These are phyloP conservation scores for Afroboletus lepidellus DNA, from an alignment of 1,284 basidiomycete species.

Conservation along the genomic window DNA sequence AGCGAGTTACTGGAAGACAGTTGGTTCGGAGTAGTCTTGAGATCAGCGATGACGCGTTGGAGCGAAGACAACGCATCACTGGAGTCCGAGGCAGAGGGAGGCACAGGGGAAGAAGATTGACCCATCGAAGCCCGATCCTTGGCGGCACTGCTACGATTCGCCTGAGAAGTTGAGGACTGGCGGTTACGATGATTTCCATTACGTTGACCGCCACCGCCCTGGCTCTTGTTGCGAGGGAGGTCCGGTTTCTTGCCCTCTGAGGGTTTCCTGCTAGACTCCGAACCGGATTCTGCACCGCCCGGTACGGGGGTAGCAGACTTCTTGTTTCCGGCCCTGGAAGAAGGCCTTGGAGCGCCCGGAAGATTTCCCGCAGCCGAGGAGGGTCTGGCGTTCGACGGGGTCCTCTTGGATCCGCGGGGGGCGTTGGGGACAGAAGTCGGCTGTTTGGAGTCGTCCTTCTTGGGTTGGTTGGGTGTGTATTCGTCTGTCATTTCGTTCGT, in stretches of 20 bases:
- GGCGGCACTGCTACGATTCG: slow-evolving; percentile 42
- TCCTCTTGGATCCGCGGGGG: slow-evolving; percentile 56
- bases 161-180: slow-evolving; percentile 54
- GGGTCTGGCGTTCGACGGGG: slow-evolving; percentile 51
- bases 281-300: slow-evolving; percentile 58
- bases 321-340: slow-evolving; percentile 64
- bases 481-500: slow-evolving; percentile 87
- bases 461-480: slow-evolving; percentile 55
- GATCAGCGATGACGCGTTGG: slow-evolving; percentile 79
- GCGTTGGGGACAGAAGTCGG: slow-evolving; percentile 39
- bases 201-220: slow-evolving; percentile 45
- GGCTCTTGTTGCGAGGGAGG: slow-evolving; percentile 52
- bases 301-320: slow-evolving; percentile 41
- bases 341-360: slow-evolving; percentile 51
- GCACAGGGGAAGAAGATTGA: slow-evolving; percentile 47
- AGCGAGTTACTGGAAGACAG: slow-evolving; percentile 38
- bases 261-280: slow-evolving; percentile 61
- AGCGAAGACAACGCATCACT: slow-evolving; percentile 77
- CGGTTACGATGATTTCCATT: slow-evolving; percentile 52
- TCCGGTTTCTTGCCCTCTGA: slow-evolving; percentile 57
- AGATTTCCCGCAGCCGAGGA: slow-evolving; percentile 43
- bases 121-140: slow-evolving; percentile 47
- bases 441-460: slow-evolving; percentile 68
- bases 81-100: slow-evolving; percentile 45
- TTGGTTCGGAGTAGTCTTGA: slow-evolving; percentile 65